A percentile compares a stretch with the other conserved stretches of the same genome.
Conservation (phyloP, 495 filamentous ascomycete genomes). For the Cercophora sp. region DNA sequence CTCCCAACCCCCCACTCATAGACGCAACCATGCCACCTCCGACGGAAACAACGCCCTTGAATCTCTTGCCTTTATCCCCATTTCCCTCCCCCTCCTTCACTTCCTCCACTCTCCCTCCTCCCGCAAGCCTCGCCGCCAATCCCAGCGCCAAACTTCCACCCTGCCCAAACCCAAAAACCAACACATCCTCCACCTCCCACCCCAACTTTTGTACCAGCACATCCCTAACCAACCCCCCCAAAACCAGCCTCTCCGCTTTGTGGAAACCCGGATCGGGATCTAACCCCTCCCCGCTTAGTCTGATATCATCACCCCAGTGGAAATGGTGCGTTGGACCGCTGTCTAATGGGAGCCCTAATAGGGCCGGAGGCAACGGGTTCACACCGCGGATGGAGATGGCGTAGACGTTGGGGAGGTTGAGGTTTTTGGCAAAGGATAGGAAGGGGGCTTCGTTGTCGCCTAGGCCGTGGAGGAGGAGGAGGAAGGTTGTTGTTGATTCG, state of each 20-base stretch:
- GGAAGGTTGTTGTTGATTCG: conserved; percentile 58
- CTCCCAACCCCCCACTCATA: conserved; percentile 34
- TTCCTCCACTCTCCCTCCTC: conserved; percentile 25
- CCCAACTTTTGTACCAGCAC: conserved; percentile 65
- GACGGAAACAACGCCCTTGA: conserved; percentile 70
- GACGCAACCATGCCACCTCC: conserved; percentile 66
- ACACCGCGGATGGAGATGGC: conserved; percentile 73
- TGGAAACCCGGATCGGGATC: conserved; percentile 78
- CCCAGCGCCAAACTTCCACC: conserved; percentile 76
- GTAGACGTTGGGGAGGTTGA: conserved; percentile 77
- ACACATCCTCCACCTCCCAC: conserved; percentile 62
- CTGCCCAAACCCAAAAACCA: conserved; percentile 84
- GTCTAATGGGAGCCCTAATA: conserved; percentile 47
- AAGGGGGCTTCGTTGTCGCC: conserved; percentile 74
- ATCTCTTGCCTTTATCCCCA: conserved; percentile 12
- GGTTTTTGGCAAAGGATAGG: conserved; percentile 61
- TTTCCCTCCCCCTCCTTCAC: conserved; percentile 10
- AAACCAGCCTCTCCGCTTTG: conserved; percentile 46
- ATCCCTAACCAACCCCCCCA: conserved; percentile 55
- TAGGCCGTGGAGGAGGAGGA: conserved; percentile 86
- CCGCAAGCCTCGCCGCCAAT: conserved; percentile 37
- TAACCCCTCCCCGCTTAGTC: conserved; percentile 56
- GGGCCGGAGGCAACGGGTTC: conserved; percentile 65
- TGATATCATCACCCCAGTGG: conserved; percentile 91
- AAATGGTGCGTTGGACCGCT: conserved; percentile 38